Conservation (phyloP, 768 basidiomycete species). For the Lactifluus subvellereus region DNA sequence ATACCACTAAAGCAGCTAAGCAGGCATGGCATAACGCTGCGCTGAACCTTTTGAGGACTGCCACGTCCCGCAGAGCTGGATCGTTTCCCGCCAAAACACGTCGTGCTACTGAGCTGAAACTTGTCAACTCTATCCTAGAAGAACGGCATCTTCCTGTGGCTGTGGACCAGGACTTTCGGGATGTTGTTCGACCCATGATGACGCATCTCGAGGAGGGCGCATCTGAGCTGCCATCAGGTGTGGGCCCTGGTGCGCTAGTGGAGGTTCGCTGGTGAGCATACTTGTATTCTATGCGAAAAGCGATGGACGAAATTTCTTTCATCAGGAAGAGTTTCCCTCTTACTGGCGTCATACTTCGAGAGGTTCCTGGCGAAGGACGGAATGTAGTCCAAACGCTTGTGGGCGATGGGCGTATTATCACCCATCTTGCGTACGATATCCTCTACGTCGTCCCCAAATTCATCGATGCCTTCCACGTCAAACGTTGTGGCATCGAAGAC, state of each 20-base stretch:
- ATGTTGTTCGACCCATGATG: neutral
- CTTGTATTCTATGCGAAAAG: neutral
- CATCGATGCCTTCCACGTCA: slow-evolving; percentile 40
- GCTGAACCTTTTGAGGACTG: neutral
- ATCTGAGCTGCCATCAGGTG: neutral
- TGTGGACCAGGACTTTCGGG: neutral
- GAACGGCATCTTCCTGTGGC: neutral
- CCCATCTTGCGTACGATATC: slow-evolving; percentile 40
- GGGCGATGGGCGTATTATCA: slow-evolving; percentile 5
- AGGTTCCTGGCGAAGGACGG: slow-evolving; percentile 7
- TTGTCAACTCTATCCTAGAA: slow-evolving; percentile 14
- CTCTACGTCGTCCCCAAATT: slow-evolving; percentile 57
- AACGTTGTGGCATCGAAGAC: slow-evolving; percentile 41
- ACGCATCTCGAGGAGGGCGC: neutral
- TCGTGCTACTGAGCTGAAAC: slow-evolving; percentile 9
- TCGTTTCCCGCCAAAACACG: neutral
- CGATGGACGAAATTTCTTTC: neutral
- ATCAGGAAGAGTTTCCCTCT: neutral
- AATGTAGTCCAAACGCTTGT: slow-evolving; percentile 10
- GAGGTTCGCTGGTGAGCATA: slow-evolving; percentile 30
- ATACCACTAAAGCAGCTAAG: neutral
- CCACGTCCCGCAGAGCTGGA: neutral
- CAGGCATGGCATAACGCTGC: neutral
- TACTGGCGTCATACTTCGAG: slow-evolving; percentile 5
- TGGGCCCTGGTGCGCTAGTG: slow-evolving; percentile 29